Evolutionary conservation across 345 rosid genomes (phyloP).

Genomic region (Bruguiera gymnorhiza): DNA sequence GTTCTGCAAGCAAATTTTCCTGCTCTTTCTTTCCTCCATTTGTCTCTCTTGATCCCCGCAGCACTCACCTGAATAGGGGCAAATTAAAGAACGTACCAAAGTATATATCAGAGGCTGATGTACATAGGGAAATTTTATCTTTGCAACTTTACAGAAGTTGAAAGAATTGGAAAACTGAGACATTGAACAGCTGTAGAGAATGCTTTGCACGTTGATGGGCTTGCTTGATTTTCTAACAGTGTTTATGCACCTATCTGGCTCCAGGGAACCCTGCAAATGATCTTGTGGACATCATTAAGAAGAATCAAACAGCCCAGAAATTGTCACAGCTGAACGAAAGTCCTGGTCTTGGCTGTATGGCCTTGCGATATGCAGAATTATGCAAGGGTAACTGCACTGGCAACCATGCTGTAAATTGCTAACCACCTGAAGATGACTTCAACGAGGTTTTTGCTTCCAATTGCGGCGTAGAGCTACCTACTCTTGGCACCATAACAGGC

Average conservation of each 20-base stretch:
- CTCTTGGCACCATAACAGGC: slow-evolving; percentile 66
- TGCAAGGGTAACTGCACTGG: slow-evolving; percentile 74
- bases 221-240: not conserved
- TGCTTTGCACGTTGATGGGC: not conserved
- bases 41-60: too few relatives aligned
- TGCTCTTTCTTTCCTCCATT: too few relatives aligned
- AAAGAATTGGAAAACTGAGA: too few relatives aligned
- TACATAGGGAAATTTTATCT: too few relatives aligned
- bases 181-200: not conserved
- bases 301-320: slow-evolving; percentile 58
- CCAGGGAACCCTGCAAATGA: slow-evolving; percentile 78
- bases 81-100: too few relatives aligned
- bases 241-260: not conserved
- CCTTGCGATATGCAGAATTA: slow-evolving; percentile 61
- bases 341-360: slow-evolving; percentile 91
- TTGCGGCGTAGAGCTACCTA: slow-evolving; percentile 80
- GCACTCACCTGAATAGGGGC: too few relatives aligned
- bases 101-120: too few relatives aligned
- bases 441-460: slow-evolving; percentile 76
- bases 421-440: slow-evolving; percentile 68
- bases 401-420: slow-evolving; percentile 49
- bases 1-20: too few relatives aligned
- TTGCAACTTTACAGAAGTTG: too few relatives aligned
- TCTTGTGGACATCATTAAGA: slow-evolving; percentile 67
- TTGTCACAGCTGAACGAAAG: slow-evolving; percentile 53